Base-by-base conservation (phyloP, 345 rosid species). In the Brassica nigra region DNA sequence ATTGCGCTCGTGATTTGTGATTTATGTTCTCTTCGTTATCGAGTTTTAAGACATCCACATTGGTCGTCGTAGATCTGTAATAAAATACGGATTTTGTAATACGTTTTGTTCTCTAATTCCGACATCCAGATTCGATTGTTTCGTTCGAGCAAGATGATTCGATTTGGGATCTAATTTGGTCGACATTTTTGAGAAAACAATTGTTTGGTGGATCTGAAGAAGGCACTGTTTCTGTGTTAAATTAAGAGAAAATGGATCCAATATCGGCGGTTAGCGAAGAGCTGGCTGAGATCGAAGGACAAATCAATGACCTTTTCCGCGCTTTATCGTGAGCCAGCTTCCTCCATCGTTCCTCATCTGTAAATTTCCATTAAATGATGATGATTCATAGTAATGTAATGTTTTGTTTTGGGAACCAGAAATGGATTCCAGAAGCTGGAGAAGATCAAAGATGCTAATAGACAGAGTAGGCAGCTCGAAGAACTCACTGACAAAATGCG, bases 341-440 rank as follows among this genome's bases (percentile, higher is more conserved):
- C 27, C 23, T 20, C 23, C 23, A 20, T 20, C 23, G 23, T 37
- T 14, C 47, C 31, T 75, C 20, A 44, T 44, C 52, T 11, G n/a
- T 10, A 31, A 31, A 31, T 31, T 31, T 31, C 34, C 34, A 31
- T 31, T 3, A 31, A 37, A 37, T 37, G 44, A 47, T 47, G 55
- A 47, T 47, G 7, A 12, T 4, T 47, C n/a, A 47, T 12, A 3
- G 2, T 7, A 7, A 6, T 9, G 8, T 54, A 18, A 8, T 8
- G 28, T 15, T 54, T 6, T 7, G 0, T 12, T 1, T 37, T 23
- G 27, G 27, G 2, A 8, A 14, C 2, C 57, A 49, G 98, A 77
- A 92, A 90, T 87, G 98, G 97, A 5, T 94, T 95, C 83, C 97
- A 93, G 86, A 95, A 91, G 85, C 83, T 95, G 85, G 98, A 95